Evolutionary conservation across 805 yeast genomes (phyloP).

Genomic region (Nadsonia fulvescens): DNA sequence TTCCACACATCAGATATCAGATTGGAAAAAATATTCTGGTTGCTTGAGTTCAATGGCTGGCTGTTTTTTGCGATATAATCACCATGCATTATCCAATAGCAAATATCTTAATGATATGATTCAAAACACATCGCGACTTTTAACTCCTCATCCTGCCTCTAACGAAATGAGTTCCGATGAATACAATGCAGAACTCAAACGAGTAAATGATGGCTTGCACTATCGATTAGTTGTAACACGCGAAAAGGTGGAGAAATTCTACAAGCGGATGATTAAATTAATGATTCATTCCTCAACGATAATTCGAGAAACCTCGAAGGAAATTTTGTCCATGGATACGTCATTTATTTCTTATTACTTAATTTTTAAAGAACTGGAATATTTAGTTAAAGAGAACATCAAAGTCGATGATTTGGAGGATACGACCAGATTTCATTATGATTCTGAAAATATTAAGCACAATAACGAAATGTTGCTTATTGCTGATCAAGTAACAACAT

Average conservation of each 20-base stretch:
- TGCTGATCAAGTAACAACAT: conserved; percentile 9
- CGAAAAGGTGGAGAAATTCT: conserved; percentile 26
- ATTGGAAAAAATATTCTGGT: conserved; percentile 54
- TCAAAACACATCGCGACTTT: too few relatives aligned
- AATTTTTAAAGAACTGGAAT: conserved; percentile 28
- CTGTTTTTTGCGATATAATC: conserved; percentile 10
- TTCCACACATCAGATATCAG: conserved; percentile 10
- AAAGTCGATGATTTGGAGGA: too few relatives aligned
- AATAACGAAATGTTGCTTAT: conserved; percentile 1
- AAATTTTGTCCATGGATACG: conserved; percentile 49
- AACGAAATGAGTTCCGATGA: conserved; percentile 7
- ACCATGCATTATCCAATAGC: too few relatives aligned
- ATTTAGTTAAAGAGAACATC: too few relatives aligned
- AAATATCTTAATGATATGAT: too few relatives aligned
- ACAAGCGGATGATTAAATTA: conserved; percentile 18
- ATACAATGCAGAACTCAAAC: conserved; percentile 24
- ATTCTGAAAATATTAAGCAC: conserved; percentile 5
- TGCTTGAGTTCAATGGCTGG: conserved; percentile 41
- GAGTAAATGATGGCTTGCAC: too few relatives aligned
- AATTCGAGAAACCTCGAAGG: conserved; percentile 54
- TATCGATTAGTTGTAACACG: too few relatives aligned
- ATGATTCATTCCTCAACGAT: conserved; percentile 25
- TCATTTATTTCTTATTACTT: conserved; percentile 35
- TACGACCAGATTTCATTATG: too few relatives aligned
- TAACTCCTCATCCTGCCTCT: too few relatives aligned